Percentiles rank a stretch among this genome's conserved stretches.
These are phyloP conservation scores for Ogataea salicorniae DNA, from an alignment of 805 yeast species.

Conservation along the genomic window DNA sequence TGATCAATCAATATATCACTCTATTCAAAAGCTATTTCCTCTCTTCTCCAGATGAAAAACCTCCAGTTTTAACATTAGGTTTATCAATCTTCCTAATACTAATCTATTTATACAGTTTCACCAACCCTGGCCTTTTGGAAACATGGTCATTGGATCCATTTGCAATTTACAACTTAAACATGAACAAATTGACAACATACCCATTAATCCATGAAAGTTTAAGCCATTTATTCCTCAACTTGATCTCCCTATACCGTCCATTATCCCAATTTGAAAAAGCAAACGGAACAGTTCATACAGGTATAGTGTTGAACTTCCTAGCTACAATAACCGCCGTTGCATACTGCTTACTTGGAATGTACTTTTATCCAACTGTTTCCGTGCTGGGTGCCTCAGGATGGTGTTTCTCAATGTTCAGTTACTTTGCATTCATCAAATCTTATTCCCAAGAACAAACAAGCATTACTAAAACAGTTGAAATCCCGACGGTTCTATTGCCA, in stretches of 20 bases:
- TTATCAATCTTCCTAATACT: slow-evolving; percentile 48
- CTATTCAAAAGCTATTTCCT: not conserved
- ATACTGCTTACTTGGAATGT: slow-evolving; percentile 47
- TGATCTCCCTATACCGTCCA: slow-evolving; percentile 52
- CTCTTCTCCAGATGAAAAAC: not conserved
- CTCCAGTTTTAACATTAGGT: slow-evolving; percentile 55
- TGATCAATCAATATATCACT: not conserved
- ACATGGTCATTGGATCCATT: slow-evolving; percentile 49
- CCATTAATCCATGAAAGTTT: slow-evolving; percentile 63
- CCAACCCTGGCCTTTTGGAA: slow-evolving; percentile 27
- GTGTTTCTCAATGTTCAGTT: slow-evolving; percentile 63
- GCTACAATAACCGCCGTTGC: slow-evolving; percentile 67
- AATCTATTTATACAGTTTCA: slow-evolving; percentile 35
- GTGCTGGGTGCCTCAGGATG: slow-evolving; percentile 72
- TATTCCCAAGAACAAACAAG: slow-evolving; percentile 11
- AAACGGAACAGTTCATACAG: slow-evolving; percentile 85
- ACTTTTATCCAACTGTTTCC: slow-evolving; percentile 46
- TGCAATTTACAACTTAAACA: slow-evolving; percentile 43
- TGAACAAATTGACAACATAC: slow-evolving; percentile 61
- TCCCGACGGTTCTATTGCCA: slow-evolving; percentile 63
- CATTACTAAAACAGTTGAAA: slow-evolving; percentile 25
- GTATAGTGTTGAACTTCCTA: slow-evolving; percentile 65
- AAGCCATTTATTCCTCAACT: slow-evolving; percentile 58
- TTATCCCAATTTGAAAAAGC: slow-evolving; percentile 59
- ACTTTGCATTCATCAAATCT: slow-evolving; percentile 42